Conservation (phyloP, 352 stramenopile species). For the Phytophthora meadii region DNA sequence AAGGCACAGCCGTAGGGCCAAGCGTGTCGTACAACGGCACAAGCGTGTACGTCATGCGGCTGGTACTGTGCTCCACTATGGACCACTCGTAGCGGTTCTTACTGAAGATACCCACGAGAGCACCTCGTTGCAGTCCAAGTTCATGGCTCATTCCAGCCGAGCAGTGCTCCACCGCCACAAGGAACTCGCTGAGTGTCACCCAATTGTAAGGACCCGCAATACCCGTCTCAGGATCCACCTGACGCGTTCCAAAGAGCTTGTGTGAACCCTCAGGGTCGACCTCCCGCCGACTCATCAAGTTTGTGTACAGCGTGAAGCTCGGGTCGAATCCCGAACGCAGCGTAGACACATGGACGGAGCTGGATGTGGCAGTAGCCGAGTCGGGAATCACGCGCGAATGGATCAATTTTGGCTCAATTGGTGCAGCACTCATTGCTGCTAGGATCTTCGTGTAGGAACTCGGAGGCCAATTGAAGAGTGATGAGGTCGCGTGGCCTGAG, state of each 20-base stretch:
- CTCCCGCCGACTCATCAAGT: conserved; percentile 49
- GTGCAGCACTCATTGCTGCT: conserved; percentile 9
- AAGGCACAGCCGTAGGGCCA: conserved; percentile 68
- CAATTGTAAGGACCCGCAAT: conserved; percentile 56
- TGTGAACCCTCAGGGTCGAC: conserved; percentile 56
- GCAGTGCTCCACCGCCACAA: conserved; percentile 51
- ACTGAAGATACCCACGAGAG: conserved; percentile 75
- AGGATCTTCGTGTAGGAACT: neutral
- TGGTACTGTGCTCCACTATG: conserved; percentile 73
- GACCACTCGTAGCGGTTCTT: conserved; percentile 86
- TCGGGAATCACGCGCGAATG: conserved; percentile 30
- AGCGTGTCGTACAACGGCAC: conserved; percentile 87
- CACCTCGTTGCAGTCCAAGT: conserved; percentile 49
- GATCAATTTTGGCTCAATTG: conserved; percentile 5
- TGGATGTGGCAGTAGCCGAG: conserved; percentile 39
- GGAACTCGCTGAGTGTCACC: conserved; percentile 70
- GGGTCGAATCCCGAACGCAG: conserved; percentile 42
- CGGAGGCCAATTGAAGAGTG: conserved; percentile 12
- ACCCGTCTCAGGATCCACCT: conserved; percentile 44
- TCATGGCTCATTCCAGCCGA: conserved; percentile 50
- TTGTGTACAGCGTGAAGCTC: conserved; percentile 65
- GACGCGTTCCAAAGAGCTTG: conserved; percentile 64
- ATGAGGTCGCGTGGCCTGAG: conserved; percentile 3
- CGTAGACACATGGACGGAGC: conserved; percentile 41
- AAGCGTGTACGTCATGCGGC: conserved; percentile 74